Base-by-base conservation (phyloP, 805 yeast species). In the Teunomyces barrocoloradensis region DNA sequence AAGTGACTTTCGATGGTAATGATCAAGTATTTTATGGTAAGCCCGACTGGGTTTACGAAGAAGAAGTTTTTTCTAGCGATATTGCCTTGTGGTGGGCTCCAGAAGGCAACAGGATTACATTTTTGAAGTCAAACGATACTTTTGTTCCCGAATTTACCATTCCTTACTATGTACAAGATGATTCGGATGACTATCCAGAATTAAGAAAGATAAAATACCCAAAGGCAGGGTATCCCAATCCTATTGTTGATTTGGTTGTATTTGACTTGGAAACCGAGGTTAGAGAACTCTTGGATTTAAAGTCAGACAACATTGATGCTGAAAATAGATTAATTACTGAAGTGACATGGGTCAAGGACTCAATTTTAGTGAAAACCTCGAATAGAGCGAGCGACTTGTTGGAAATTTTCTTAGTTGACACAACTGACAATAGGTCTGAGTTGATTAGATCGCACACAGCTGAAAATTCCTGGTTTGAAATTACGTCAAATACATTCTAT, bases 11-110 rank as follows among this genome's bases (percentile, higher is more conserved):
- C 4, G 85, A 80, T 59, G 91, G 90, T 0, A 66, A 75, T 10
- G 58, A 52, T 0, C 65, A 74, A 13, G 67, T 85, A 3, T 73
- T 77, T 50, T 83, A 87, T 54, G 96, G 89, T 5, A 83, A 75
- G 52, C 82, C 91, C 0, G 94, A 87, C 58, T 87, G 95, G 94
- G 84, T 87, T 1, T 87, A 87, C 61, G 95, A 87, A 61, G 95
- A 87, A 58, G 96, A 87, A 57, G 87, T 87, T 1, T 64, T 82
- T 10, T 75, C 75, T 0, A 56, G 67, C 12, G 91, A 85, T 51
- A 65, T 61, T 30, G 81, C 86, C 0, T 66, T 86, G 10, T 86
- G 89, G 87, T 87, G 92, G 90, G 69, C 84, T 12, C 84, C 85
- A 1, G 80, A 81, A 52, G 87, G 84, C 53, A 61, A 79, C 1